phyloP scores from a whole-genome alignment of 140 eudicot genomes.

The Anethum foeniculum region DNA sequence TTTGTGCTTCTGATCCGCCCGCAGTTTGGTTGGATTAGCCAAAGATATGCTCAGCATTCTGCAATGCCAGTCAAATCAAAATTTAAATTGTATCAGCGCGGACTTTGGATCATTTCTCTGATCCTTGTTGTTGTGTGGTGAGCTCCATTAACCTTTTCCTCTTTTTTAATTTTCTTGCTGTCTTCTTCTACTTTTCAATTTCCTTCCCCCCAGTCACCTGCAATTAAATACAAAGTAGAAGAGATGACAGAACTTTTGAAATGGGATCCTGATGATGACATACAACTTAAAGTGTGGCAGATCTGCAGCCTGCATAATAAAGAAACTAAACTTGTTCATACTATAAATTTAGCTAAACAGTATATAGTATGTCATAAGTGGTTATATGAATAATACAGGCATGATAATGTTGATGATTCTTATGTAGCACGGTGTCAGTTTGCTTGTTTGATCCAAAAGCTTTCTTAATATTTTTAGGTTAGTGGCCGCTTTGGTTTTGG shows the following conservation, averaged over 20 bases:
- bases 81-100: constrained; percentile 55
- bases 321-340: not conserved
- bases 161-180: not conserved
- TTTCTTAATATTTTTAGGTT: constrained; percentile 34
- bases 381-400: not conserved
- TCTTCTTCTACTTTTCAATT: not conserved
- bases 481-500: constrained; percentile 47
- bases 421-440: not conserved
- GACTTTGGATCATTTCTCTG: constrained; percentile 58
- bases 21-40: constrained; percentile 76
- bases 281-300: not conserved
- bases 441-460: not conserved
- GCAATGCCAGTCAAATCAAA: constrained; percentile 41
- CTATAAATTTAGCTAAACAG: not conserved
- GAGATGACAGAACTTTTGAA: not conserved
- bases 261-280: not conserved
- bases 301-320: not conserved
- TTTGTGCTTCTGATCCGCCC: constrained; percentile 82
- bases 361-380: not conserved
- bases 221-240: not conserved
- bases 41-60: constrained; percentile 35
- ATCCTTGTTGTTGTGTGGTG: constrained; percentile 67
- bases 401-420: not conserved
- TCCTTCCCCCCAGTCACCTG: not conserved
- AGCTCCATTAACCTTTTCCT: constrained; percentile 16